phyloP scores from a whole-genome alignment of 331 rosid genomes.

The Prunus yedoensis region DNA sequence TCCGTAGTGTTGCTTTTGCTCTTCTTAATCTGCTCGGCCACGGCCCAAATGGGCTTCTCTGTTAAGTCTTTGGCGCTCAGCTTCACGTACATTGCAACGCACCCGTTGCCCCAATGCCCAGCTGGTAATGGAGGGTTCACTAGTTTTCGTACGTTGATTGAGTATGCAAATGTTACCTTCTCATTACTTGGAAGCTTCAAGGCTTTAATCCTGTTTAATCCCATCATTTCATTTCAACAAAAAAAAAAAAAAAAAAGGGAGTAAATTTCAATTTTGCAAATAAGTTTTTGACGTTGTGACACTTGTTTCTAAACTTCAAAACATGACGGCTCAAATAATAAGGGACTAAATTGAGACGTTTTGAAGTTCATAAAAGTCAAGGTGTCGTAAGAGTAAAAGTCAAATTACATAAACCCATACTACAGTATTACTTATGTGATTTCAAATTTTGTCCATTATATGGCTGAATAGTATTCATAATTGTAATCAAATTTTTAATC shows the following conservation, averaged over 20 bases:
- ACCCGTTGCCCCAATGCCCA: constrained; percentile 89
- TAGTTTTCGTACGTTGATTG: constrained; percentile 55
- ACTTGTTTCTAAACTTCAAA: too few relatives aligned
- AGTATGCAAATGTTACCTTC: constrained; percentile 69
- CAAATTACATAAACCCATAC: too few relatives aligned
- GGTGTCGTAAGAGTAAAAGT: too few relatives aligned
- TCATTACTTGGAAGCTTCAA: constrained; percentile 38
- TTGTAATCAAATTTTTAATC: too few relatives aligned
- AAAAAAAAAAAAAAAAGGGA: background rate
- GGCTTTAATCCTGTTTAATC: constrained; percentile 51
- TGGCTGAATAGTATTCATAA: too few relatives aligned
- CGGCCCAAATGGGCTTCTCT: constrained; percentile 65
- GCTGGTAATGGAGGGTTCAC: constrained; percentile 56
- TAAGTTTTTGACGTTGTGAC: background rate
- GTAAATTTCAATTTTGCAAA: background rate
- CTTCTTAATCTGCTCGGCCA: constrained; percentile 65
- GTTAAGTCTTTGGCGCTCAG: constrained; percentile 47
- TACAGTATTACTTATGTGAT: too few relatives aligned
- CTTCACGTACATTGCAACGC: constrained; percentile 72
- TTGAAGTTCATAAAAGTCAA: too few relatives aligned
- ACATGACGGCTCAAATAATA: too few relatives aligned
- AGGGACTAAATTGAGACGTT: too few relatives aligned
- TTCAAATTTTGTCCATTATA: too few relatives aligned
- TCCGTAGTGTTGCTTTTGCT: constrained; percentile 65
- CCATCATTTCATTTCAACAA: too few relatives aligned